Evolutionary conservation across 352 stramenopile species (phyloP), one percentile per base, ranked within the genome.

Genomic region (Hyaloperonospora arabidopsidis): DNA sequence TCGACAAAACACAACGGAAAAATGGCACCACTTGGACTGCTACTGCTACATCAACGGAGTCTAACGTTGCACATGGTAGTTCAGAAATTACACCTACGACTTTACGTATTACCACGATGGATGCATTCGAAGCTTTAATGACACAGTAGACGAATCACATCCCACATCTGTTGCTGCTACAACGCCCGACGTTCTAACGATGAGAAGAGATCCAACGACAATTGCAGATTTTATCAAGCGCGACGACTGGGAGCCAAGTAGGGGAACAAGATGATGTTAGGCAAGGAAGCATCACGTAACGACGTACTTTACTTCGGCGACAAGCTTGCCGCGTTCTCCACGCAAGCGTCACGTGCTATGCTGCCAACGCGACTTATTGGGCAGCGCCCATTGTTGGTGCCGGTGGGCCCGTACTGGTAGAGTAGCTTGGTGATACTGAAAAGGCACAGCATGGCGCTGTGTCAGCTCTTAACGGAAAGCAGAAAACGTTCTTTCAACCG

Each of bases 221-320:
- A 60, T 32, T 32, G 25, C 4, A 32, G 25, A 32, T 32, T 8
- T 8, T 10, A 8, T 32, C 25, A 32, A 8, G 25, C 25, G 25
- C 25, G 25, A 32, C 25, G 25, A 10, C 25, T 32, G 25, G 25
- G 25, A 10, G 70, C 75, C 11, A 79, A 74, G 40, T 85, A 89
- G 47, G 77, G 77, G 0, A 72, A 92, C 66, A 92, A 90, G 59
- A 60, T 93, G 38, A 88, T 90, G 52, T 93, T 87, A 85, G 28
- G 82, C 79, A 77, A 73, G 51, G 65, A 80, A 54, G 57, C 69
- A 14, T 56, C 68, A 12, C 82, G 82, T 14, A 82, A 77, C 49
- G 67, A 83, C 17, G 46, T 75, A 19, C 79, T 86, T 45, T 44
- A n/a, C n/a, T 66, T 89, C 59, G 69, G 66, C 25, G 74, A 87